A percentile compares a stretch with the other conserved stretches of the same genome.
These are phyloP conservation scores for Tripterygium wilfordii DNA, from an alignment of 177 flowering plant genomes.

Conservation along the genomic window DNA sequence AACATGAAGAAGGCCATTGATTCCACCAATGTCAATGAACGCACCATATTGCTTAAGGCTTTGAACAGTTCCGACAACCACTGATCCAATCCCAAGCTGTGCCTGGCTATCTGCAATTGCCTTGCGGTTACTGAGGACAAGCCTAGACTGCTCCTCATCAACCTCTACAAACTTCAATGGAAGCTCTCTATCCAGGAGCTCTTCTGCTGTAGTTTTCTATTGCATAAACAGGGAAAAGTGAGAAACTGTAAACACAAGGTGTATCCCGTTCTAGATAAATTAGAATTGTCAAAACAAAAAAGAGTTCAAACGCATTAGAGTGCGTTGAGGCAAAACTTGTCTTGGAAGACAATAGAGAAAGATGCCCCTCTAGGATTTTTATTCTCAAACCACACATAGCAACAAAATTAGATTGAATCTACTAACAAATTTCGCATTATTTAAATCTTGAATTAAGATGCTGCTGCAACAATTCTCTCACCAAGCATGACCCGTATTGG, in stretches of 20 bases:
- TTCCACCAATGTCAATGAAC: slow-evolving; percentile 96
- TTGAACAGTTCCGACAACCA: slow-evolving; percentile 85
- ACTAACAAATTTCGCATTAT: too few relatives aligned
- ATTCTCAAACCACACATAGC: too few relatives aligned
- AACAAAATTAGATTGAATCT: too few relatives aligned
- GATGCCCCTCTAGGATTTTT: too few relatives aligned
- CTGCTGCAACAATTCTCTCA: too few relatives aligned
- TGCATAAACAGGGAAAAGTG: not conserved
- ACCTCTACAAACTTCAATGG: slow-evolving; percentile 93
- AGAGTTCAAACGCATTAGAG: too few relatives aligned
- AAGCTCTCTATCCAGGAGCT: slow-evolving; percentile 69
- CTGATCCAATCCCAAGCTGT: slow-evolving; percentile 95
- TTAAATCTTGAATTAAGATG: too few relatives aligned
- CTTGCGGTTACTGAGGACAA: slow-evolving; percentile 92
- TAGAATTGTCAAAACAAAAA: too few relatives aligned
- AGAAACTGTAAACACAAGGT: not conserved
- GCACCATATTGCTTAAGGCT: slow-evolving; percentile 97
- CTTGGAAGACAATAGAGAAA: too few relatives aligned
- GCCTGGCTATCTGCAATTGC: slow-evolving; percentile 97
- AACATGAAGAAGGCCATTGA: slow-evolving; percentile 96
- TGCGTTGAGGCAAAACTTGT: too few relatives aligned
- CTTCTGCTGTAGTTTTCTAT: slow-evolving; percentile 83
- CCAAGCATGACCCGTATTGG: too few relatives aligned
- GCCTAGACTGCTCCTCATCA: slow-evolving; percentile 82
- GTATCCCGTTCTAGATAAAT: too few relatives aligned